phyloP scores from a whole-genome alignment of 129 eudicot species.

The Sambucus nigra region DNA sequence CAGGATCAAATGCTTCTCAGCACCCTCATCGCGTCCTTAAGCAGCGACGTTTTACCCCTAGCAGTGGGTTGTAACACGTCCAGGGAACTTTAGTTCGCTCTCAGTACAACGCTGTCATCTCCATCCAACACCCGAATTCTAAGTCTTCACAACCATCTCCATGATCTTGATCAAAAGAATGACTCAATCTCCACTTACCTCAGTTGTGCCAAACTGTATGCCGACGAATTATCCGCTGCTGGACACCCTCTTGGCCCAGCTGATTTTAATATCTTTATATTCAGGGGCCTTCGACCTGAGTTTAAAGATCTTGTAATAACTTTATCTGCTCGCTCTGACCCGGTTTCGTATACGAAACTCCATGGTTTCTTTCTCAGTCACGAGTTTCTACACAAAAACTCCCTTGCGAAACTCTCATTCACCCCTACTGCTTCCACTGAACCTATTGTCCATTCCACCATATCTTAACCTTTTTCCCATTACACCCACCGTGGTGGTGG shows the following conservation, averaged over 20 bases:
- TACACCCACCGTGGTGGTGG: not conserved
- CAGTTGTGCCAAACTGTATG: not conserved
- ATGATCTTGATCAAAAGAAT: not conserved
- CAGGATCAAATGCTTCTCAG: not conserved
- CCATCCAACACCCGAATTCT: not conserved
- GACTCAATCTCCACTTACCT: not conserved
- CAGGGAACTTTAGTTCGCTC: not conserved
- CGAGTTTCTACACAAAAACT: not conserved
- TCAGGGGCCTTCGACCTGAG: not conserved
- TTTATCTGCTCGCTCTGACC: not conserved
- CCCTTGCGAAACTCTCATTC: not conserved
- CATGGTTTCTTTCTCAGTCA: not conserved
- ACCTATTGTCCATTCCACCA: not conserved
- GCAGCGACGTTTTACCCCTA: not conserved
- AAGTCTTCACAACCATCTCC: not conserved
- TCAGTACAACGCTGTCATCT: not conserved
- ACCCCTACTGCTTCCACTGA: not conserved
- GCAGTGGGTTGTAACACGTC: not conserved
- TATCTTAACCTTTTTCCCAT: not conserved
- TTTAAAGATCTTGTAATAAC: not conserved
- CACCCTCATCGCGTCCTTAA: not conserved
- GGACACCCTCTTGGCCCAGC: not conserved
- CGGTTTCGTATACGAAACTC: not conserved
- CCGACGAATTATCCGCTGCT: not conserved
- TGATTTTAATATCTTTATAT: not conserved